Conservation (phyloP, 2,329 filamentous ascomycete genomes). For the Cladosporium sp. region DNA sequence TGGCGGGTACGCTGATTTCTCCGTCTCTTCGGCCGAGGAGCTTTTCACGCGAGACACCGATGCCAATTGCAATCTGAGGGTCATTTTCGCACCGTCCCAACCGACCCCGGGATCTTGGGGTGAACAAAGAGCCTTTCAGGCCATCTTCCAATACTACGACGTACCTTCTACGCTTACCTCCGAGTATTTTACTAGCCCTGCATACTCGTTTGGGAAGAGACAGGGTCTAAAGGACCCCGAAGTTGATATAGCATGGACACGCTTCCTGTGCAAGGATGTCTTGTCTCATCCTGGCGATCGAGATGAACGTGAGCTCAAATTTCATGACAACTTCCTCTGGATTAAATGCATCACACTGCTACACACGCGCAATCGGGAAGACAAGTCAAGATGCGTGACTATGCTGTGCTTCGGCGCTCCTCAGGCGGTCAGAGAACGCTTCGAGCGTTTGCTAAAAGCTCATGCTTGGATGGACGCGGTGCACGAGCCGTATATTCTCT, state of each 20-base stretch:
- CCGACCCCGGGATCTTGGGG: neutral
- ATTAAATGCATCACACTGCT: neutral
- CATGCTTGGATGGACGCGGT: constrained; percentile 23
- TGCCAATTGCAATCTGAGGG: neutral
- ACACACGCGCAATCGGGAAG: neutral
- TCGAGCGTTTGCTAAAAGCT: neutral
- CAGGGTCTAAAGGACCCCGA: neutral
- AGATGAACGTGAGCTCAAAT: neutral
- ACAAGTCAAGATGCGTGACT: neutral
- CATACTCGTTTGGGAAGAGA: neutral
- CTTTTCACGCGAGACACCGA: neutral
- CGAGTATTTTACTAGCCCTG: neutral
- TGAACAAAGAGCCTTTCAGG: neutral
- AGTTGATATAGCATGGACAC: constrained; percentile 1
- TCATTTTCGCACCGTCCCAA: neutral
- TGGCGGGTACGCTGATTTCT: neutral
- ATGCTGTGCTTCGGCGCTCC: constrained; percentile 1
- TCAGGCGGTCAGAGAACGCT: neutral
- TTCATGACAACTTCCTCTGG: constrained; percentile 4
- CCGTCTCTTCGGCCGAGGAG: neutral
- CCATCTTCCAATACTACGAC: neutral
- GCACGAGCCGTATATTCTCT: constrained; percentile 28
- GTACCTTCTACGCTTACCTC: neutral
- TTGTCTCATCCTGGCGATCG: neutral
- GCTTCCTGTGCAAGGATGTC: constrained; percentile 4